phyloP scores from a whole-genome alignment of 352 stramenopile species.

The Phytophthora meadii region DNA sequence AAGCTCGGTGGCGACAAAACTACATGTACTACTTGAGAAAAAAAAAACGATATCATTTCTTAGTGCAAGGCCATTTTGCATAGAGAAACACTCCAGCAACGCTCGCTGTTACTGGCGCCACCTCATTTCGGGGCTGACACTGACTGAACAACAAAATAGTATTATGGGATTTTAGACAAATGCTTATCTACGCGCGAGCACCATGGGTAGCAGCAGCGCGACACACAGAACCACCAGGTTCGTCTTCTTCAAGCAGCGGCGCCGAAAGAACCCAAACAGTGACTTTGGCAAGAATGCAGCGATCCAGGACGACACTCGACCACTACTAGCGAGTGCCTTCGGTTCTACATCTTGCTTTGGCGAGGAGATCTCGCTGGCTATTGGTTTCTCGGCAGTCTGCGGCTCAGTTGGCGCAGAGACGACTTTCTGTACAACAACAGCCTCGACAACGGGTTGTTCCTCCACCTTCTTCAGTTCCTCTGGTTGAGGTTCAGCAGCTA shows the following conservation, averaged over 20 bases:
- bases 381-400: neutral
- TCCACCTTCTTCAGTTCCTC: constrained; percentile 5
- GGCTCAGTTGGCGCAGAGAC: constrained; percentile 5
- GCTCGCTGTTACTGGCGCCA: constrained; percentile 11
- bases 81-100: constrained; percentile 5
- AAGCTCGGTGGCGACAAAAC: neutral
- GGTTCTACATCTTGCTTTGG: constrained; percentile 4
- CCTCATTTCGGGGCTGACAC: neutral
- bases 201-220: constrained; percentile 44
- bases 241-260: constrained; percentile 46
- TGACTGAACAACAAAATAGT: constrained; percentile 26
- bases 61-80: neutral
- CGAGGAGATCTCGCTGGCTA: neutral
- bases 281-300: constrained; percentile 37
- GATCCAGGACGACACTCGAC: constrained; percentile 27
- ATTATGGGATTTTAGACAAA: constrained; percentile 15
- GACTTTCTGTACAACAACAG: constrained; percentile 10
- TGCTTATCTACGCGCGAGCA: constrained; percentile 41
- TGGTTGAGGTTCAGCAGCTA: neutral
- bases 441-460: constrained; percentile 13
- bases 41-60: no score
- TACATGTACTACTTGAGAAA: neutral
- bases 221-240: constrained; percentile 48
- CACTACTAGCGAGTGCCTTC: constrained; percentile 15
- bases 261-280: constrained; percentile 38